phyloP scores from a whole-genome alignment of 140 eudicot genomes.

The Bidens hawaiensis region DNA sequence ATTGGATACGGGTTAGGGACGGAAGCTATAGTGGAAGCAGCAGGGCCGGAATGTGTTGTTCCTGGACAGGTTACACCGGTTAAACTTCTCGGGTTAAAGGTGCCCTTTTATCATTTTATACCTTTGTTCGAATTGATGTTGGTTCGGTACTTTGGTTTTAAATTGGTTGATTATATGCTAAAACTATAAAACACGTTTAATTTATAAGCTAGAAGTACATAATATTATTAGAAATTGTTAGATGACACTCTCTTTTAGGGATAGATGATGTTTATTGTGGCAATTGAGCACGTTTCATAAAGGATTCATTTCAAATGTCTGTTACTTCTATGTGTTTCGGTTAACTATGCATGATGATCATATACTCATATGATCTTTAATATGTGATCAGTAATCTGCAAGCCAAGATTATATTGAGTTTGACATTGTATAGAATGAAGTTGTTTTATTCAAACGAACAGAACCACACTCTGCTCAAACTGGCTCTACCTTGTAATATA shows the following conservation, averaged over 20 bases:
- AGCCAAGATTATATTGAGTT: neutral
- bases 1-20: slow-evolving; percentile 79
- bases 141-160: slow-evolving; percentile 10
- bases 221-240: neutral
- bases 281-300: neutral
- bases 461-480: neutral
- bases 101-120: slow-evolving; percentile 8
- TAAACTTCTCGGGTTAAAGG: slow-evolving; percentile 87
- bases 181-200: neutral
- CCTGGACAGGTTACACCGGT: slow-evolving; percentile 82
- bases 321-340: neutral
- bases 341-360: neutral
- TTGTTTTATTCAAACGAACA: neutral
- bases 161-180: too few species aligned
- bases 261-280: neutral
- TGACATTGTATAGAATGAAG: neutral
- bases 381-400: neutral
- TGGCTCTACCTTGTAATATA: neutral
- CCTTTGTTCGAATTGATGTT: neutral
- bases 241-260: neutral
- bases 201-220: neutral
- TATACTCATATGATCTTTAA: neutral
- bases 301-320: neutral
- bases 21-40: slow-evolving; percentile 91
- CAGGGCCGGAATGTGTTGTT: slow-evolving; percentile 96